Conservation (phyloP, 352 stramenopile species). For the Globisporangium orthogonon region DNA sequence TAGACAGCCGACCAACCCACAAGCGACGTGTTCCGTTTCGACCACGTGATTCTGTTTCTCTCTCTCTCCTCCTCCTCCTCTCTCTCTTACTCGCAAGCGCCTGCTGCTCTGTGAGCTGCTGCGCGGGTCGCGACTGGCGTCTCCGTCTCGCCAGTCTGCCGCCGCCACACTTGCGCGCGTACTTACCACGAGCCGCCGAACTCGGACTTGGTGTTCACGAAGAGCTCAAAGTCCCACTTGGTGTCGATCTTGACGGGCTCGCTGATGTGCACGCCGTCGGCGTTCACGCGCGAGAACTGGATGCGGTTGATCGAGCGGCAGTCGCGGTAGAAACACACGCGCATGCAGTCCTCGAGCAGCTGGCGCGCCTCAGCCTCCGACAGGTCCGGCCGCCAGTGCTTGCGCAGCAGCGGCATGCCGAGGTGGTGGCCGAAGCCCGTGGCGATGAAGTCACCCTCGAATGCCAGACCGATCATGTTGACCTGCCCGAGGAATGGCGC, state of each 20-base stretch:
- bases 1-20: background rate
- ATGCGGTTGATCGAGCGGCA: conserved; percentile 97
- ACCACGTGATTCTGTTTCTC: background rate
- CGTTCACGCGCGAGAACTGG: conserved; percentile 94
- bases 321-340: conserved; percentile 98
- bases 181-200: conserved; percentile 87
- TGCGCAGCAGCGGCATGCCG: conserved; percentile 94
- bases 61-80: background rate
- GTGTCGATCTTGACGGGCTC: conserved; percentile 95
- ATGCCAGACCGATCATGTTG: conserved; percentile 96
- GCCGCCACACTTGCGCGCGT: background rate
- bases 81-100: background rate
- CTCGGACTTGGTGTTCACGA: conserved; percentile 86
- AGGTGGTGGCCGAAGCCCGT: conserved; percentile 98
- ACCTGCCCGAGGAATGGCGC: conserved; percentile 94
- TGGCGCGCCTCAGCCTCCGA: conserved; percentile 90
- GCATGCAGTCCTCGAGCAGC: conserved; percentile 96
- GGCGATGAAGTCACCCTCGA: conserved; percentile 95
- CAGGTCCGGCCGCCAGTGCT: conserved; percentile 92
- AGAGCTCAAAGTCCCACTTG: conserved; percentile 90
- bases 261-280: conserved; percentile 82
- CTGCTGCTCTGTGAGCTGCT: too few species aligned
- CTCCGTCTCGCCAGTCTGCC: background rate
- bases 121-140: background rate
- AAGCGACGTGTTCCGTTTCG: background rate